Evolutionary conservation across 768 basidiomycete species (phyloP), one percentile per base, ranked within the genome.

Genomic region (Scleroderma citrinum): DNA sequence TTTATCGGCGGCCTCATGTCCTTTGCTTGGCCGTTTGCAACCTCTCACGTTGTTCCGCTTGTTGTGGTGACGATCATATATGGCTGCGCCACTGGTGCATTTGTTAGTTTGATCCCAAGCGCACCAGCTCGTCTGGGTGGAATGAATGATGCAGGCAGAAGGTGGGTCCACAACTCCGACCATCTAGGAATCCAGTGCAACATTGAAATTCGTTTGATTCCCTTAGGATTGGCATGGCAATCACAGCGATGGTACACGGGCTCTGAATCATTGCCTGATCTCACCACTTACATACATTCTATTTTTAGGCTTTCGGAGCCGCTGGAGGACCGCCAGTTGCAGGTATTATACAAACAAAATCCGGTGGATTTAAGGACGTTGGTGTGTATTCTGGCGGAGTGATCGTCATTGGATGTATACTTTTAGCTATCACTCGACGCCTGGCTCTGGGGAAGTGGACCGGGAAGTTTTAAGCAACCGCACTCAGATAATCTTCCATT

Each of bases 21-120:
- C 3, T 71, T 68, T 49, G 51, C 61, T 7, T 78, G 77, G 78
- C 77, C 77, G 5, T 70, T 67, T 53, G 59, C 64, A 2, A 56
- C 51, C 26, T 59, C 59, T 13, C 47, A 59, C 1, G 59, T 52
- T 0, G 52, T 60, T 3, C 59, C 67, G 34, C 53, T 72, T 4
- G 61, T 56, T 10, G 53, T 76, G 41, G 66, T 47, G 12, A 14
- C 67, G 16, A 41, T 75, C 20, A 38, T 74, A 11, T 76, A 76
- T 44, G 74, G 74, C 62, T 73, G 46, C 17, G 31, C 50, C 12
- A 47, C 32, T 14, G 50, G 50, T 34, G 50, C 50, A 23, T 51
- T 46, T 32, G 46, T 51, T 3, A 51, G 46, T 35, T 38, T 51
- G 16, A 20, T 51, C 21, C 50, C 50, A 3, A 47, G 45, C 20